phyloP scores from a whole-genome alignment of 495 filamentous ascomycete genomes.

The Penicillium tannophilum region DNA sequence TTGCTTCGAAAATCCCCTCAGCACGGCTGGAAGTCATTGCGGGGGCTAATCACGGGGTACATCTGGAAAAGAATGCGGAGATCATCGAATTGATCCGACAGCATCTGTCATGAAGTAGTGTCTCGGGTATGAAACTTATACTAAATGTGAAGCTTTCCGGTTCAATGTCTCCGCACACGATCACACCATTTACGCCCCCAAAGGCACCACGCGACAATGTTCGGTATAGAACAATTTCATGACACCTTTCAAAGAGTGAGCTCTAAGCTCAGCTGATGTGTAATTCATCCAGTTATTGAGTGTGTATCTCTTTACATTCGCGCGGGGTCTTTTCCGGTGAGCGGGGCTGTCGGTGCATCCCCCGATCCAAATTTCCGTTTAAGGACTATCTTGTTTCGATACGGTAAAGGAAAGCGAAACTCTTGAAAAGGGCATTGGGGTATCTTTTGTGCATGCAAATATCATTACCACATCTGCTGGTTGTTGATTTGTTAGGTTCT shows the following conservation, averaged over 20 bases:
- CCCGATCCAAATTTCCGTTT: not conserved
- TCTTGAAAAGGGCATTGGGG: not conserved
- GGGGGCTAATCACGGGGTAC: constrained; percentile 3
- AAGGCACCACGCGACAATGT: not conserved
- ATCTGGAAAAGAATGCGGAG: constrained; percentile 1
- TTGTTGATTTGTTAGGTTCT: not conserved
- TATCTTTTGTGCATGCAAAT: not conserved
- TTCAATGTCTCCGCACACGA: not conserved
- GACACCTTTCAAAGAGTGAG: not conserved
- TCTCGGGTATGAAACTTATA: not conserved
- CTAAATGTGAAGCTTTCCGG: not conserved
- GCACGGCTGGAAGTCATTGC: not conserved
- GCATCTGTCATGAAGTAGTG: not conserved
- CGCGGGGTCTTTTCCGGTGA: not conserved
- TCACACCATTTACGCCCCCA: not conserved
- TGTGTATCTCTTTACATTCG: not conserved
- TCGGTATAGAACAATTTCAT: not conserved
- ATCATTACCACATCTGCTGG: not conserved
- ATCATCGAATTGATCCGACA: constrained; percentile 1
- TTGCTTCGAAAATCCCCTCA: not conserved
- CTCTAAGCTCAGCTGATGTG: not conserved
- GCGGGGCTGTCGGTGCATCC: not conserved
- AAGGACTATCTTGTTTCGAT: not conserved
- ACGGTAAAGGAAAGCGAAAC: not conserved
- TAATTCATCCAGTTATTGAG: not conserved